These are phyloP conservation scores for Plasmodium relictum DNA, from an alignment of 169 alveolate genomes.

Conservation along the genomic window DNA sequence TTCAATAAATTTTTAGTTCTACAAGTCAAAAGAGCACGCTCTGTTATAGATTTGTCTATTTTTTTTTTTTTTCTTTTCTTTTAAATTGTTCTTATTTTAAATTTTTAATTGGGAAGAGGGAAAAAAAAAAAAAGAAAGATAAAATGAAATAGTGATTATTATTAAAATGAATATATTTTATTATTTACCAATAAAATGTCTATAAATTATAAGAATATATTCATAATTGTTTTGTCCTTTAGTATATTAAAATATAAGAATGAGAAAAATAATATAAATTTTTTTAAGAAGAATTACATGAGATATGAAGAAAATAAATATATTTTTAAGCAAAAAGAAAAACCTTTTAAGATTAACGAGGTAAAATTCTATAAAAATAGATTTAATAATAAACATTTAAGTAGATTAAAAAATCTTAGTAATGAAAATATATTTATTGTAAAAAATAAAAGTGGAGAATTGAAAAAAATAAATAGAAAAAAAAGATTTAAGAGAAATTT, in stretches of 20 bases:
- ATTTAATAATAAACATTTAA: neutral
- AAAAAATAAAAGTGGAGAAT: neutral
- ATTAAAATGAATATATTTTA: neutral
- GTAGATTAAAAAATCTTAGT: neutral
- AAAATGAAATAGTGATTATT: neutral
- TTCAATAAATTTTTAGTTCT: neutral
- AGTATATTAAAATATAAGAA: neutral
- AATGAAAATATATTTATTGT: neutral
- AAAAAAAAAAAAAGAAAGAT: neutral
- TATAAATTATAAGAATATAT: neutral
- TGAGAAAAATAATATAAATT: conserved; percentile 10
- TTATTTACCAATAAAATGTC: conserved; percentile 8
- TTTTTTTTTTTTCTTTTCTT: neutral
- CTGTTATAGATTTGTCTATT: neutral
- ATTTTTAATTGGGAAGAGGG: neutral
- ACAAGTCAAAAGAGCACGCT: neutral
- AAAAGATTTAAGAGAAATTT: neutral
- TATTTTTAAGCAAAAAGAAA: neutral
- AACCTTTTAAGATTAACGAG: neutral
- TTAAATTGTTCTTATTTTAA: neutral
- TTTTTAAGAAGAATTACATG: neutral
- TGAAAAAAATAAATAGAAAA: neutral
- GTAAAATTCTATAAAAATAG: neutral
- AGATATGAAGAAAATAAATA: neutral
- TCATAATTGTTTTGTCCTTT: conserved; percentile 10